These are phyloP conservation scores for Mycena epipterygia DNA, from an alignment of 768 basidiomycete genomes.

Conservation along the genomic window DNA sequence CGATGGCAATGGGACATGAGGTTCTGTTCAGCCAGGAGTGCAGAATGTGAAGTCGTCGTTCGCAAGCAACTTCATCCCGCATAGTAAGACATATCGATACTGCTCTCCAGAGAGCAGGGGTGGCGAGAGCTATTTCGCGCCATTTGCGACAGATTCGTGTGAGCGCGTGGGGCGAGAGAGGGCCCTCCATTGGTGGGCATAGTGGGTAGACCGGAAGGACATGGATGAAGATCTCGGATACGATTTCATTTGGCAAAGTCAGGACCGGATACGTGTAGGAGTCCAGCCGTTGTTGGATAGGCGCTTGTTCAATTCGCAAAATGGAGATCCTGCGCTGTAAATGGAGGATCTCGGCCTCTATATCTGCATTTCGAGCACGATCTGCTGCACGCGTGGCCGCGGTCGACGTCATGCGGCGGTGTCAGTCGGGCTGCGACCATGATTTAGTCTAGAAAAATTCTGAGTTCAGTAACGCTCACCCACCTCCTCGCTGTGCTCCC, in stretches of 20 bases:
- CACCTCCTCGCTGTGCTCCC: too few species aligned
- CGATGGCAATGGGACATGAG: background rate
- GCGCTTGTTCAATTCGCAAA: too few species aligned
- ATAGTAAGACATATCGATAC: background rate
- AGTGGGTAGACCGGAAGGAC: slow-evolving; percentile 3
- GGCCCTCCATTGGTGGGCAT: background rate
- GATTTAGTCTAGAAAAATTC: too few species aligned
- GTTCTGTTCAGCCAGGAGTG: slow-evolving; percentile 7
- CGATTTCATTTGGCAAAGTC: slow-evolving; percentile 14
- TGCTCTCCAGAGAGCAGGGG: slow-evolving; percentile 18
- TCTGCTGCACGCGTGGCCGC: too few species aligned
- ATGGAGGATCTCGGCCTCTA: too few species aligned
- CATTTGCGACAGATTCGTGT: slow-evolving; percentile 5
- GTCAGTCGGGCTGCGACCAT: too few species aligned
- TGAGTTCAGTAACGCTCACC: too few species aligned
- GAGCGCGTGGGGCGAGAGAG: background rate
- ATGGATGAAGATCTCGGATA: slow-evolving; percentile 12
- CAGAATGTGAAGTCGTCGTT: background rate
- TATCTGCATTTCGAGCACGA: too few species aligned
- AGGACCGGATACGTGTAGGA: slow-evolving; percentile 13
- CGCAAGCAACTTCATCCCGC: background rate
- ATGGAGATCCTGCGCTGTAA: too few species aligned
- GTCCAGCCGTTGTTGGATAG: background rate
- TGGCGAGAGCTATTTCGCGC: background rate
- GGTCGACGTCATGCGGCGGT: too few species aligned